These are phyloP conservation scores for Lachancea meyersii DNA, from an alignment of 805 yeast genomes.

Conservation along the genomic window DNA sequence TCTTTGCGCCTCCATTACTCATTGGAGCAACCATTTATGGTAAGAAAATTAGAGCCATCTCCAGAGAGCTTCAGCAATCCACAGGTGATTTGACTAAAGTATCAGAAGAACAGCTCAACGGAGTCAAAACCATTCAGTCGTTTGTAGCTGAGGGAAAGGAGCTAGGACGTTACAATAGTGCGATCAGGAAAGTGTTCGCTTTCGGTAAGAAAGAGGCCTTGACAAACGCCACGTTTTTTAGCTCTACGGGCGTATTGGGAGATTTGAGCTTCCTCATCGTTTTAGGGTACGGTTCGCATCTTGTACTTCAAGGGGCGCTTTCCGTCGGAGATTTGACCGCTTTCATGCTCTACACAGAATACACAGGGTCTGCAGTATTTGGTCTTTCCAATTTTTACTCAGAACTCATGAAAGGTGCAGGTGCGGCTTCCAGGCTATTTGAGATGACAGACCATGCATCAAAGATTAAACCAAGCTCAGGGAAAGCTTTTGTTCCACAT, in stretches of 20 bases:
- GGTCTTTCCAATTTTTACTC: conserved; percentile 92
- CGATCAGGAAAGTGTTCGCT: conserved; percentile 57
- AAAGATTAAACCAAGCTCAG: conserved; percentile 57
- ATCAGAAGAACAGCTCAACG: conserved; percentile 86
- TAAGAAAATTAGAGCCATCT: conserved; percentile 64
- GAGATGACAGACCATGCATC: conserved; percentile 80
- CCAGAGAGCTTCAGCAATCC: conserved; percentile 76
- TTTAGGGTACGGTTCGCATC: conserved; percentile 71
- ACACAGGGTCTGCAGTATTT: conserved; percentile 83
- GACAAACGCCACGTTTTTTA: conserved; percentile 69
- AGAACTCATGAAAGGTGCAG: conserved; percentile 95
- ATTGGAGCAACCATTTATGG: conserved; percentile 80
- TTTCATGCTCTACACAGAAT: conserved; percentile 92
- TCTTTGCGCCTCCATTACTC: conserved; percentile 76
- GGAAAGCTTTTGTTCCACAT: conserved; percentile 38
- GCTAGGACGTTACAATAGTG: conserved; percentile 65
- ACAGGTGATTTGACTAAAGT: conserved; percentile 83
- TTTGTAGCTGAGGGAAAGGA: conserved; percentile 85
- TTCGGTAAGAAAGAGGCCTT: conserved; percentile 77
- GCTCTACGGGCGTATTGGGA: conserved; percentile 79
- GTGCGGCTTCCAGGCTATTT: conserved; percentile 89
- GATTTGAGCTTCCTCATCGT: conserved; percentile 72
- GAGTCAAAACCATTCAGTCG: conserved; percentile 82
- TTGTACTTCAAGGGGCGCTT: conserved; percentile 69
- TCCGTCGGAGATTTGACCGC: conserved; percentile 90